Evolutionary conservation across 169 alveolate genomes (phyloP), one percentile per base, ranked within the genome.

Genomic region (Eimeria acervulina): DNA sequence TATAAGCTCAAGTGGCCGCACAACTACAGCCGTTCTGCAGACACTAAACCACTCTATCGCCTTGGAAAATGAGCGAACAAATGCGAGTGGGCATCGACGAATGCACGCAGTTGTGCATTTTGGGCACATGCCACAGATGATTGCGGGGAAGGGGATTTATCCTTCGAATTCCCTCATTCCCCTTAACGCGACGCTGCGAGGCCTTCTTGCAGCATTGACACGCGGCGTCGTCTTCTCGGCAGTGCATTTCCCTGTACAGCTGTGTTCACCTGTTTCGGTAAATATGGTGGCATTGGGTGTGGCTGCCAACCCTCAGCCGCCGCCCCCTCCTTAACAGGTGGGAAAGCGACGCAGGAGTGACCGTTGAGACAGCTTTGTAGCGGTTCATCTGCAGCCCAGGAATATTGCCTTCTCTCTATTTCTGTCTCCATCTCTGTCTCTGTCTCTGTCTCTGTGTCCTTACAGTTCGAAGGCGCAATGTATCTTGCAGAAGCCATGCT

Each of bases 181-280:
- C 6, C 26, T 33, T 68, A 33, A 68, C 80, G 42, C 26, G 80
- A 68, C 7, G 80, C 42, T 68, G 47, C 47, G 44, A 42, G 26
- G 80, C 44, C 80, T 10, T 68, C 80, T 47, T 47, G 80, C 4
- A 68, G 80, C 44, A 68, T 63, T 26, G 61, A 40, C 59, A 5
- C 33, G n/a, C 40, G 87, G 61, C 59, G 87, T n/a, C 87, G 87
- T 44, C 87, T 76, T 76, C 87, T 76, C 38, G 87, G 59, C 33
- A 76, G 12, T 19, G 31, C 87, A 76, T 26, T 26, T 76, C 61
- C 52, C 33, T 44, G 52, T 40, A 38, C 87, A 38, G 63, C 59
- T 44, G 26, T 38, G 63, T 8, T 42, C 40, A 38, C 10, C 17
- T 2, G 59, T 10, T 6, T 76, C 0, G 59, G 63, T 1, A 17